phyloP scores from a whole-genome alignment of 78 protist species.

The Goniomonas avonlea region DNA sequence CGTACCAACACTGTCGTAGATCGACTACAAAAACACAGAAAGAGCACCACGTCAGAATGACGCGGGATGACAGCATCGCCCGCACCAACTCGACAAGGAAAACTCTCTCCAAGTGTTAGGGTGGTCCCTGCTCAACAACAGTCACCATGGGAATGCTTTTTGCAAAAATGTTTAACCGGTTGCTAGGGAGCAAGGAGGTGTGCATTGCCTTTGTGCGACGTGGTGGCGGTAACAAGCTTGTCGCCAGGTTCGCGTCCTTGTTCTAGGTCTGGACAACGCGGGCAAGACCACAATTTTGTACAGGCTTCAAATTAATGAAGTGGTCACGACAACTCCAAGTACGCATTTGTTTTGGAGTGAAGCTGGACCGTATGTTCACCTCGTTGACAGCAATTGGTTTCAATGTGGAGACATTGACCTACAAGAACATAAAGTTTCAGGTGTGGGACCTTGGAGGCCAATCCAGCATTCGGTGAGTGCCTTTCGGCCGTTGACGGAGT shows the following conservation, averaged over 20 bases:
- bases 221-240: background rate
- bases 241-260: conserved; percentile 14
- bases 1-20: no score
- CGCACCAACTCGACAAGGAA: no score
- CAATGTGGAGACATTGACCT: conserved; percentile 86
- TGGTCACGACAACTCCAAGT: conserved; percentile 17
- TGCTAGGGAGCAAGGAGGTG: conserved; percentile 3
- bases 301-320: background rate
- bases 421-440: conserved; percentile 70
- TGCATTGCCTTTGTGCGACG: background rate
- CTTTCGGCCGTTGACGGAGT: background rate
- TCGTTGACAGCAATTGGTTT: conserved; percentile 81
- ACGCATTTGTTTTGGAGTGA: no score
- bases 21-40: no score
- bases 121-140: no score
- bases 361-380: no score
- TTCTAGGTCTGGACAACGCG: conserved; percentile 35
- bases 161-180: background rate
- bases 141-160: conserved; percentile 9
- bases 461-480: background rate
- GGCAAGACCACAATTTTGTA: conserved; percentile 41
- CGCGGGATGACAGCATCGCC: no score
- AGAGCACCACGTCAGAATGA: no score
- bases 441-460: conserved; percentile 55
- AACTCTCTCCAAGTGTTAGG: no score